Conservation (phyloP, 2,329 filamentous ascomycete species). For the Fusarium globosum region DNA sequence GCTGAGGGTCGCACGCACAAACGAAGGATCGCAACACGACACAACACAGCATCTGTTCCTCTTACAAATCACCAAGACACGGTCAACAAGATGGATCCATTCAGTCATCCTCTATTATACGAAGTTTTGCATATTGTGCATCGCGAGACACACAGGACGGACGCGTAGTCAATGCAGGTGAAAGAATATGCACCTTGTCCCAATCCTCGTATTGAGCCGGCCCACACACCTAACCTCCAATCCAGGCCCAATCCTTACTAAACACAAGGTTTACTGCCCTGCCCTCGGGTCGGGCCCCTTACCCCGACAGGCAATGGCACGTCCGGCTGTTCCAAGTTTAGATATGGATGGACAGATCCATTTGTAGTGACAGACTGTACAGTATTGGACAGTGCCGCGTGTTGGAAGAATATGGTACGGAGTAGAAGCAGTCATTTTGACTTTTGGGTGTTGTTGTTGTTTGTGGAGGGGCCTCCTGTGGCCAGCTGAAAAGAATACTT, state of each 20-base stretch:
- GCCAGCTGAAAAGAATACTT: background rate
- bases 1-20: background rate
- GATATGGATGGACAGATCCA: constrained; percentile 28
- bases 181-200: constrained; percentile 4
- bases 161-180: constrained; percentile 27
- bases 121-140: constrained; percentile 13
- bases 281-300: constrained; percentile 33
- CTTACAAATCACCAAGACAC: constrained; percentile 4
- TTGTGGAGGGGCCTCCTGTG: background rate
- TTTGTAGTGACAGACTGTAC: constrained; percentile 31
- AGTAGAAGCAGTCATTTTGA: background rate
- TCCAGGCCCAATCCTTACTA: constrained; percentile 35
- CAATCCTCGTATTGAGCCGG: constrained; percentile 34
- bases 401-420: background rate
- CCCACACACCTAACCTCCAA: constrained; percentile 33
- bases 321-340: constrained; percentile 40
- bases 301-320: constrained; percentile 38
- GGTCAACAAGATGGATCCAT: background rate
- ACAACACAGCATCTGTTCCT: constrained; percentile 17
- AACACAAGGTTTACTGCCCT: constrained; percentile 35
- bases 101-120: background rate
- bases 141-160: constrained; percentile 19
- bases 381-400: constrained; percentile 9
- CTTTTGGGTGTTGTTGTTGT: background rate
- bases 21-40: constrained; percentile 6